Percentiles rank a stretch among this genome's conserved stretches.
Evolutionary conservation across 129 eudicot genomes (phyloP).

Genomic region (Apium graveolens): DNA sequence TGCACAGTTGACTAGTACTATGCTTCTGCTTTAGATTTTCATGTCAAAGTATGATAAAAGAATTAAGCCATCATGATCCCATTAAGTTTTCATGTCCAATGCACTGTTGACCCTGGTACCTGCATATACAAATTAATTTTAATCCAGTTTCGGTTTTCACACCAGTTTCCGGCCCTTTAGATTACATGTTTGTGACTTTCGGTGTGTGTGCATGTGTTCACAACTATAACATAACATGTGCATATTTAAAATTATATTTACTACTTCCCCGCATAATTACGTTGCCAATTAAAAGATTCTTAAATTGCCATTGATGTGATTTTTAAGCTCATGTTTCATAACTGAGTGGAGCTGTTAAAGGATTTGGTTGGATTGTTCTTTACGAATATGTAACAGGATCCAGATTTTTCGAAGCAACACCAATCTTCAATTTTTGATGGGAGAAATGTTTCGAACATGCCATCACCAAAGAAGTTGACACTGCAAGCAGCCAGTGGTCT

Average conservation of each 20-base stretch:
- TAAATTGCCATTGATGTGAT: background rate
- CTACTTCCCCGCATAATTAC: background rate
- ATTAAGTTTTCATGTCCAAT: background rate
- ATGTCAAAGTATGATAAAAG: background rate
- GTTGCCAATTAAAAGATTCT: background rate
- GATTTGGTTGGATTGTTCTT: conserved; percentile 27
- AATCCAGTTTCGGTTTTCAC: background rate
- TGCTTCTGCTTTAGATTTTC: background rate
- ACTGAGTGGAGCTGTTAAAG: conserved; percentile 16
- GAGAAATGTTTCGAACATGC: conserved; percentile 32
- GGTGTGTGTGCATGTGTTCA: background rate
- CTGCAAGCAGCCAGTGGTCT: conserved; percentile 33
- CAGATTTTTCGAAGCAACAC: conserved; percentile 33
- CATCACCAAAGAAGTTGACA: conserved; percentile 40
- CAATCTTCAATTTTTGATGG: conserved; percentile 25
- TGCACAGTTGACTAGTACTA: background rate
- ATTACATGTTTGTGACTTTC: background rate
- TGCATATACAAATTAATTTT: background rate
- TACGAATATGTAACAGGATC: conserved; percentile 49
- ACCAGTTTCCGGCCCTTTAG: background rate
- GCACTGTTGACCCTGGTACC: background rate
- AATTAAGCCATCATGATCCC: background rate
- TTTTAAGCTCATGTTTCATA: background rate
- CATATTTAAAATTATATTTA: background rate
- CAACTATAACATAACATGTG: background rate